Base-by-base conservation (phyloP, 768 basidiomycete genomes). In the Coprinellus micaceus region DNA sequence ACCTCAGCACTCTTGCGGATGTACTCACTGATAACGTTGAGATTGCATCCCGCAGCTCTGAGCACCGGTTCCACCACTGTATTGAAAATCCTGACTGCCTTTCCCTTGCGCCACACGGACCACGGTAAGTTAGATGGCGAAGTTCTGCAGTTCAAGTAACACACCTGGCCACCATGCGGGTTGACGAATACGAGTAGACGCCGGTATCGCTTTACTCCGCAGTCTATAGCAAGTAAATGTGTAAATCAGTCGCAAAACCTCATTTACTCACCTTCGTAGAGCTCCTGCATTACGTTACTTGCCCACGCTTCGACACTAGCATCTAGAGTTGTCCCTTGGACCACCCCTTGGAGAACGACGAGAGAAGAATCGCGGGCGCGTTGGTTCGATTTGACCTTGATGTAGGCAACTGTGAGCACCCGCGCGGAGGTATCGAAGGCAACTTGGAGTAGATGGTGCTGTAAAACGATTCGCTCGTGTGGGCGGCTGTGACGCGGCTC, bases 151-250 rank as follows among this genome's bases (percentile, higher is more conserved):
- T n/a, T n/a, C n/a, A n/a, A n/a, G n/a, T 30, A 19, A 75, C 85
- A 28, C 65, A 91, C 91, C 21, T 76, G 78, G 17, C 93, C 93
- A 50, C 92, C 85, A 54, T 78, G 71, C 9, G 93, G 93, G 67
- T 94, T 95, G 37, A 95, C 77, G 43, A 95, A 65, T 7, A 94
- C 78, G 59, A 84, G 82, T 26, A 95, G 65, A 21, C 74, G 71
- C 45, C 86, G 77, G 50, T 74, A 67, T 21, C 77, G 82, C 61
- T 80, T 79, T n/a, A 81, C 68, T 39, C 81, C 88, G 77, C 64
- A 45, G 58, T 62, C 70, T 74, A 53, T 33, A 36, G n/a, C 22
- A 13, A 22, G 12, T 58, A 39, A 50, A 37, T 36, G 45, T 49
- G 24, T 36, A 12, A 41, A 24, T 28, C 40, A 22, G 44, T 19